These are phyloP conservation scores for Saxophila tyrrhenica DNA, from an alignment of 495 filamentous ascomycete genomes.

Conservation along the genomic window DNA sequence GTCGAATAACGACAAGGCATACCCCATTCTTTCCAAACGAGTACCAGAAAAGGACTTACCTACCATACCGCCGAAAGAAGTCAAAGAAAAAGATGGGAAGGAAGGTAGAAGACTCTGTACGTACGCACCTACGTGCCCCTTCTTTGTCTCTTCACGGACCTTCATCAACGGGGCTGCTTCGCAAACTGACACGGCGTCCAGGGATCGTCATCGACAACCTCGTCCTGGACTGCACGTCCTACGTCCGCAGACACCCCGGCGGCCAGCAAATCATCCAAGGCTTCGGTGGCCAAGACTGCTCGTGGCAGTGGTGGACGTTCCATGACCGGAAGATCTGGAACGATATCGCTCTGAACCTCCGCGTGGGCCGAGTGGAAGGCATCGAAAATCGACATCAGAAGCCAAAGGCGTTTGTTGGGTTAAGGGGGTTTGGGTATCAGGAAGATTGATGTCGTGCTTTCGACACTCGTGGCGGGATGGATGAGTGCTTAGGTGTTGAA, in stretches of 20 bases:
- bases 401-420: conserved; percentile 6
- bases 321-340: conserved; percentile 6
- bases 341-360: background rate
- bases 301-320: conserved; percentile 18
- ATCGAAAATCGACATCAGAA: conserved; percentile 1
- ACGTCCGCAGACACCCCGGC: conserved; percentile 8
- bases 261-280: conserved; percentile 9
- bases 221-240: conserved; percentile 11
- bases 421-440: conserved; percentile 4
- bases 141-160: no score
- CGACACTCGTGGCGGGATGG: no score
- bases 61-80: conserved; percentile 9
- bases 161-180: background rate
- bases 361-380: conserved; percentile 10
- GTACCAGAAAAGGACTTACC: conserved; percentile 7
- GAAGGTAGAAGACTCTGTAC: conserved; percentile 14
- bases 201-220: conserved; percentile 10
- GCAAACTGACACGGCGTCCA: no score
- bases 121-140: conserved; percentile 5
- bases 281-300: conserved; percentile 11
- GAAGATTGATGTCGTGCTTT: conserved; percentile 17
- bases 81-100: conserved; percentile 3
- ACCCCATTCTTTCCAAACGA: conserved; percentile 2
- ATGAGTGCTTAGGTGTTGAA: no score
- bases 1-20: background rate